Evolutionary conservation across 2,329 filamentous ascomycete species (phyloP).

Genomic region (Trichoderma aggressivum): DNA sequence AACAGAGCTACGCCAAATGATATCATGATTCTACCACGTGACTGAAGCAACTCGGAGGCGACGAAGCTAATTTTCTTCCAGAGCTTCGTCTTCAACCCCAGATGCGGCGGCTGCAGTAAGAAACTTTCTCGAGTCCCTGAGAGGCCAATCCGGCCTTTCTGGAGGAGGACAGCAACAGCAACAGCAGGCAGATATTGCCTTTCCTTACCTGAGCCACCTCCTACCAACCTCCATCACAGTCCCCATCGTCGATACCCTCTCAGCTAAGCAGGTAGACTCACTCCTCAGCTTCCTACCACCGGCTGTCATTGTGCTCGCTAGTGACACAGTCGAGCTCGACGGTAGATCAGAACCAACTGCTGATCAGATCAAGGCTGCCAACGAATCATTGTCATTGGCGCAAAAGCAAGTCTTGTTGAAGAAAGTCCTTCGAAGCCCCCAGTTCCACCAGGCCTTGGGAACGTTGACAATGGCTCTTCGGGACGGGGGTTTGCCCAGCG

Average conservation of each 20-base stretch:
- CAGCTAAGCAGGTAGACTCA: conserved; percentile 65
- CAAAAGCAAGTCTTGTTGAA: conserved; percentile 80
- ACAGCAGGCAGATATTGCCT: conserved; percentile 55
- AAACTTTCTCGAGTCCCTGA: conserved; percentile 82
- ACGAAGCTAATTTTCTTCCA: conserved; percentile 36
- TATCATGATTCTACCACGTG: conserved; percentile 13
- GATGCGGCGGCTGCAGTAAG: conserved; percentile 78
- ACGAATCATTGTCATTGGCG: conserved; percentile 65
- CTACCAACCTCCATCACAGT: conserved; percentile 75
- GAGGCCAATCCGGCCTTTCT: conserved; percentile 48
- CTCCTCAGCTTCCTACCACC: conserved; percentile 78
- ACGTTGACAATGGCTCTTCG: conserved; percentile 84
- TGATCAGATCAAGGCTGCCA: conserved; percentile 67
- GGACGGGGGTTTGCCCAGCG: conserved; percentile 85
- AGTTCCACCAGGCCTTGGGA: conserved; percentile 81
- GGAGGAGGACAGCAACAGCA: conserved; percentile 29
- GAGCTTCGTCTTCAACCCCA: conserved; percentile 55
- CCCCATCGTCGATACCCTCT: conserved; percentile 65
- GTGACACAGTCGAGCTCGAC: conserved; percentile 55
- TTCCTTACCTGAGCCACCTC: conserved; percentile 82
- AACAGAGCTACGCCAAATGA: conserved; percentile 27
- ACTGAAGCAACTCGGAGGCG: not conserved
- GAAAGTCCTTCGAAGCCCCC: conserved; percentile 81
- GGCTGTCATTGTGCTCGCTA: conserved; percentile 70
- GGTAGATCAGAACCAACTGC: conserved; percentile 63